Base-by-base conservation (phyloP, 1,284 basidiomycete genomes). In the Rhodotorula sp. region DNA sequence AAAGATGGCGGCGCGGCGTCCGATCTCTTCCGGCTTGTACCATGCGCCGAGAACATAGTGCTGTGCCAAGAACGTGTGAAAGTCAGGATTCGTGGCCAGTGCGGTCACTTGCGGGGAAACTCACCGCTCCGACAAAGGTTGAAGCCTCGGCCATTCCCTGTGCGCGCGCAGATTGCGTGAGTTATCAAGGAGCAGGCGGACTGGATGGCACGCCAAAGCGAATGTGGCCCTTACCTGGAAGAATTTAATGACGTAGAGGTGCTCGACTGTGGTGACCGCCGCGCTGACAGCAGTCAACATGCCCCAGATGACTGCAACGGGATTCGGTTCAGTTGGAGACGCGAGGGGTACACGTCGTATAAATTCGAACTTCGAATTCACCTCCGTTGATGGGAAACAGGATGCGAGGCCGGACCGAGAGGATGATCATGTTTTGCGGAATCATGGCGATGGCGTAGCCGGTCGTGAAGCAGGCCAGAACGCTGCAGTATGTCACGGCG, bases 191-290 rank as follows among this genome's bases (percentile, higher is more conserved):
- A 23, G 23, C 19, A 38, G 23, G 21, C 43, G 38, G 38, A 15
- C 14, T 5, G 15, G 26, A 16, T 23, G 58, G n/a, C 10, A 2
- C 6, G 12, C 1, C 43, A 23, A 2, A 43, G 38, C 10, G 38
- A 43, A 43, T 43, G 38, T 43, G 10, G 38, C 10, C 38, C 38
- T 43, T 23, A 47, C 58, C 45, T 90, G 88, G 66, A 91, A 84
- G 79, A 91, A 91, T 10, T 89, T 85, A 68, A 90, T 88, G 38
- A 83, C 88, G 79, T 88, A 89, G 60, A 91, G 83, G 85, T 90
- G 79, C 69, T 55, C 34, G 54, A 56, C 70, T 15, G 54, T 70
- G 64, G 77, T 74, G 34, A 71, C 62, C 16, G 75, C 68, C 14
- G 76, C 67, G 18, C 70, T 66, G 38, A 69, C 70, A 38, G 64